These are phyloP conservation scores for Neonectria faginata DNA, from an alignment of 2,329 filamentous ascomycete species.

Conservation along the genomic window DNA sequence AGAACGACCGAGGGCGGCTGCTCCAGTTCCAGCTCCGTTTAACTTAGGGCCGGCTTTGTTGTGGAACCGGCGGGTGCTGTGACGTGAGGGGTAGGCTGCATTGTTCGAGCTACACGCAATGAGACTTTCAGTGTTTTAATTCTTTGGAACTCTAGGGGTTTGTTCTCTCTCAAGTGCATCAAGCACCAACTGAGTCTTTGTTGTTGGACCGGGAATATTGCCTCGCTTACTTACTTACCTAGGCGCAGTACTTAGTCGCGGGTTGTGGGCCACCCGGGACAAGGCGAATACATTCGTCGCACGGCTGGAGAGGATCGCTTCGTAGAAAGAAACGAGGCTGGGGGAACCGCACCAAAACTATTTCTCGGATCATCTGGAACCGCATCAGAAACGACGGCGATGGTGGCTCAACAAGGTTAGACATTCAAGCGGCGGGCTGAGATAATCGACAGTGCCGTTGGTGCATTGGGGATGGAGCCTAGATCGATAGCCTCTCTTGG, in stretches of 20 bases:
- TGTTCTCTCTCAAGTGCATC: not conserved
- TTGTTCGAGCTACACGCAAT: not conserved
- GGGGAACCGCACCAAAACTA: not conserved
- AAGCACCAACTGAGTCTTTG: conserved; percentile 1
- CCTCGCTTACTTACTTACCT: conserved; percentile 2
- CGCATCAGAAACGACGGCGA: conserved; percentile 7
- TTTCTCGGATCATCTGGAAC: conserved; percentile 4
- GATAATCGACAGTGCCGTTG: conserved; percentile 12
- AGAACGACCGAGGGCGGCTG: not conserved
- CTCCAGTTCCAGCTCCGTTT: not conserved
- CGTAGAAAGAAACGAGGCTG: conserved; percentile 1
- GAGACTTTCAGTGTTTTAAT: not conserved
- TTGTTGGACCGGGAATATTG: not conserved
- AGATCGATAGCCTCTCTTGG: conserved; percentile 20
- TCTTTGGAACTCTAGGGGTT: not conserved
- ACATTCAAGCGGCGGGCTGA: conserved; percentile 12
- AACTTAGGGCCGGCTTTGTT: not conserved
- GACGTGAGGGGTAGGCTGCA: not conserved
- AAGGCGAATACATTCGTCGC: conserved; percentile 20
- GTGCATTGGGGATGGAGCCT: conserved; percentile 23
- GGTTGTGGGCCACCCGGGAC: conserved; percentile 18
- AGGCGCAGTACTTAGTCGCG: conserved; percentile 7
- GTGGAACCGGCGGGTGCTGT: conserved; percentile 4
- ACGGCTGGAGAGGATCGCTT: conserved; percentile 19
- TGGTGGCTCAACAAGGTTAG: conserved; percentile 21